These are phyloP conservation scores for Calonectria naviculata DNA, from an alignment of 2,329 filamentous ascomycete genomes.

Conservation along the genomic window DNA sequence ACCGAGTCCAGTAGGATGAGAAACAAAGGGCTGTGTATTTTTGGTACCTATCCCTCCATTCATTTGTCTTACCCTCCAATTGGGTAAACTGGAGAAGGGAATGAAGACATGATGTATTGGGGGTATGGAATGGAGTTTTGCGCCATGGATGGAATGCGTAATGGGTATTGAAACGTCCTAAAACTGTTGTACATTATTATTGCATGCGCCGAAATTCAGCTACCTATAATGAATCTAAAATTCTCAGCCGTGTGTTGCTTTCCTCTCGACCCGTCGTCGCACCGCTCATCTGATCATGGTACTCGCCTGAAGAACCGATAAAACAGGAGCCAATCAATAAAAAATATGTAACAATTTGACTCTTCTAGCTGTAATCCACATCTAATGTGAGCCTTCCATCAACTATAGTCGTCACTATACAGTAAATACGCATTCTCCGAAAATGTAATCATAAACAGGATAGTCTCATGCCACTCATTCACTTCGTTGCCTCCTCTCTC, in stretches of 20 bases:
- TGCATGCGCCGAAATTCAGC: slow-evolving; percentile 32
- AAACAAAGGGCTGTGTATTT: slow-evolving; percentile 12
- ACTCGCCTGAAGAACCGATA: not conserved
- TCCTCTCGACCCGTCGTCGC: not conserved
- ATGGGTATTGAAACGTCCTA: not conserved
- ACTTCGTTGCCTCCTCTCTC: slow-evolving; percentile 22
- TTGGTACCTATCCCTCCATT: slow-evolving; percentile 4
- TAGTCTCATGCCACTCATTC: not conserved
- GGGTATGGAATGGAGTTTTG: slow-evolving; percentile 18
- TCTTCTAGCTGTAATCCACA: not conserved
- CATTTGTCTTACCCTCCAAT: not conserved
- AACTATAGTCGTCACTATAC: not conserved
- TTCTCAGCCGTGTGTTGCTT: not conserved
- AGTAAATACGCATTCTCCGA: not conserved
- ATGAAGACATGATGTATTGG: slow-evolving; percentile 10
- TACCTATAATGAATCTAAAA: slow-evolving; percentile 20
- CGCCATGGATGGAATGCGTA: slow-evolving; percentile 20
- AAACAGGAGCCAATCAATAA: not conserved
- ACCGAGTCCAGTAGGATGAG: slow-evolving; percentile 16
- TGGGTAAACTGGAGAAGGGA: slow-evolving; percentile 26
- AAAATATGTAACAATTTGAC: not conserved
- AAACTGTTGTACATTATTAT: slow-evolving; percentile 37
- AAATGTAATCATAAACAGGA: not conserved
- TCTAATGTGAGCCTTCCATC: not conserved
- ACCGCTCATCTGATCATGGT: not conserved